These are phyloP conservation scores for Alternaria incomplexa DNA, from an alignment of 2,329 filamentous ascomycete genomes.

Conservation along the genomic window DNA sequence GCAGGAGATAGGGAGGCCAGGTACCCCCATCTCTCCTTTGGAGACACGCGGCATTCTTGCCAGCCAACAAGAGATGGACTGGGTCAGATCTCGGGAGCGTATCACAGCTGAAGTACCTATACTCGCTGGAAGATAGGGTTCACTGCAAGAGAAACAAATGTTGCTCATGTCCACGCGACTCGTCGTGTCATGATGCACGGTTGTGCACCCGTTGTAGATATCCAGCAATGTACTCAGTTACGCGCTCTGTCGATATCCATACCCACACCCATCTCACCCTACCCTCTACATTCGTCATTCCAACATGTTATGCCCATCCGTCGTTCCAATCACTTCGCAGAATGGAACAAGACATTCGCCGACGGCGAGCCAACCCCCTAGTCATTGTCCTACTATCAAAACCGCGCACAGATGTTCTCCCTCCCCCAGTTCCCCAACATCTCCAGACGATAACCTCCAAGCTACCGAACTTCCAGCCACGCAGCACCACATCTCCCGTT, in stretches of 20 bases:
- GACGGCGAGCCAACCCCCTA: not conserved
- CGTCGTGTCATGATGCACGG: not conserved
- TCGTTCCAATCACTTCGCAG: not conserved
- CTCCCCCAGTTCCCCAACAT: not conserved
- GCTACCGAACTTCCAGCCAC: not conserved
- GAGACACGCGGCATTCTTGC: not conserved
- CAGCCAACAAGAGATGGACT: not conserved
- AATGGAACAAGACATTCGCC: not conserved
- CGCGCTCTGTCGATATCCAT: not conserved
- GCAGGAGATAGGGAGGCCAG: not conserved
- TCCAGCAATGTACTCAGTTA: conserved; percentile 14
- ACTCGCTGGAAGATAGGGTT: not conserved
- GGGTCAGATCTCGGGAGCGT: not conserved
- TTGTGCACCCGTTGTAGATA: not conserved
- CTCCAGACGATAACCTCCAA: not conserved
- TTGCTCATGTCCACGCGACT: not conserved
- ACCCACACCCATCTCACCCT: not conserved
- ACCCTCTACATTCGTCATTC: not conserved
- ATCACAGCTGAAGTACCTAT: not conserved
- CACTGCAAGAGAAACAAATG: not conserved
- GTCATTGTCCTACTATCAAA: not conserved
- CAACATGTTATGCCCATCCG: not conserved
- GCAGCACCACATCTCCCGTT: not conserved
- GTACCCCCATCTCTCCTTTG: not conserved
- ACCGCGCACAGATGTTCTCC: not conserved